Evolutionary conservation across 2,329 filamentous ascomycete species (phyloP).

Genomic region (Cladosporium sp.): DNA sequence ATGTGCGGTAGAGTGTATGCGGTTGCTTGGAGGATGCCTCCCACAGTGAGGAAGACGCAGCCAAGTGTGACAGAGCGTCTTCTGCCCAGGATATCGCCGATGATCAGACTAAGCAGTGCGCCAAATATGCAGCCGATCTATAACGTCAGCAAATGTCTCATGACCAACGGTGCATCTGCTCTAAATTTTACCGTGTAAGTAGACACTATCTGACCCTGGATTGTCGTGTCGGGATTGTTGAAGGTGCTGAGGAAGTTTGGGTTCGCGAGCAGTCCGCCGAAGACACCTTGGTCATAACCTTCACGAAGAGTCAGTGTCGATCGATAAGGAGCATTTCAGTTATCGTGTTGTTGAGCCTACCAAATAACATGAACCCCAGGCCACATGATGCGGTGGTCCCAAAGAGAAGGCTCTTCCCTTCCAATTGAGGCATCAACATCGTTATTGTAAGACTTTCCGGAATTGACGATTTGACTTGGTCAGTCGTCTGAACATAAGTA

Average conservation of each 20-base stretch:
- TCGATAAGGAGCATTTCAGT: background rate
- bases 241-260: slow-evolving; percentile 20
- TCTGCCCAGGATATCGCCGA: slow-evolving; percentile 44
- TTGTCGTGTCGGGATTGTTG: slow-evolving; percentile 20
- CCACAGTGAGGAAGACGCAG: slow-evolving; percentile 2
- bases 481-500: background rate
- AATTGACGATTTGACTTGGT: background rate
- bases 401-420: slow-evolving; percentile 9
- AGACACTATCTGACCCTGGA: slow-evolving; percentile 37
- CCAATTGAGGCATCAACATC: slow-evolving; percentile 3
- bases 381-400: slow-evolving; percentile 8
- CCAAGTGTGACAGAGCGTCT: slow-evolving; percentile 6
- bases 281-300: slow-evolving; percentile 27
- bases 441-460: background rate
- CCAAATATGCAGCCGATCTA: slow-evolving; percentile 51
- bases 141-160: too few species aligned
- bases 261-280: slow-evolving; percentile 23
- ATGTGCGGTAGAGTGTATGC: slow-evolving; percentile 9
- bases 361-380: slow-evolving; percentile 21
- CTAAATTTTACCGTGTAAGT: too few species aligned
- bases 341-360: background rate
- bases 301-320: background rate
- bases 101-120: slow-evolving; percentile 40
- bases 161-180: too few species aligned
- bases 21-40: slow-evolving; percentile 14